Percentiles rank a stretch among this genome's conserved stretches.
phyloP scores from a whole-genome alignment of 2,329 filamentous ascomycete species.

The Monilinia vaccinii-corymbosi region DNA sequence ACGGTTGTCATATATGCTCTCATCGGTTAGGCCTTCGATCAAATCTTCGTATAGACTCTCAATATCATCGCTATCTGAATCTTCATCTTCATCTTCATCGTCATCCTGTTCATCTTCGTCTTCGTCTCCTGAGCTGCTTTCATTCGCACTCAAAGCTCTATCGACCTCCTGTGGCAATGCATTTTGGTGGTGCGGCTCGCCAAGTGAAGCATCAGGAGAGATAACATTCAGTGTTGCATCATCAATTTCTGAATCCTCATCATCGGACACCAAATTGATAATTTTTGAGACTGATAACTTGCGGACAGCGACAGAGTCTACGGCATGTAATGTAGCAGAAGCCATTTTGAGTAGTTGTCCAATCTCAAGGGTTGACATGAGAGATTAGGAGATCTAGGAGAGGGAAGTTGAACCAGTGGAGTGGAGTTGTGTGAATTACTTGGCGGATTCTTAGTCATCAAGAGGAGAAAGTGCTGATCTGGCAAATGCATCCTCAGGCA shows the following conservation, averaged over 20 bases:
- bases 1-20: slow-evolving; percentile 36
- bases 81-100: slow-evolving; percentile 18
- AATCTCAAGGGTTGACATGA: not conserved
- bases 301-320: not conserved
- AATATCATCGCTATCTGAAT: slow-evolving; percentile 30
- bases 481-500: too few species aligned
- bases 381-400: not conserved
- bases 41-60: slow-evolving; percentile 39
- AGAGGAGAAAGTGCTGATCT: too few species aligned
- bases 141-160: not conserved
- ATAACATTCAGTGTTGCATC: not conserved
- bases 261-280: not conserved
- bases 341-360: not conserved
- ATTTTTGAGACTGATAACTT: slow-evolving; percentile 5
- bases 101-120: not conserved
- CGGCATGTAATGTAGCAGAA: not conserved
- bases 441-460: too few species aligned
- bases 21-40: slow-evolving; percentile 38
- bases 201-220: slow-evolving; percentile 3
- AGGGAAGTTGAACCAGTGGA: not conserved
- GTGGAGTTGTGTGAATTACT: not conserved
- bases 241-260: not conserved
- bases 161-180: not conserved
- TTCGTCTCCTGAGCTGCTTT: not conserved
- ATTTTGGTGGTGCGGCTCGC: slow-evolving; percentile 3